Base-by-base conservation (phyloP, 139 green algal genomes). In the Picochlorum sp. region DNA sequence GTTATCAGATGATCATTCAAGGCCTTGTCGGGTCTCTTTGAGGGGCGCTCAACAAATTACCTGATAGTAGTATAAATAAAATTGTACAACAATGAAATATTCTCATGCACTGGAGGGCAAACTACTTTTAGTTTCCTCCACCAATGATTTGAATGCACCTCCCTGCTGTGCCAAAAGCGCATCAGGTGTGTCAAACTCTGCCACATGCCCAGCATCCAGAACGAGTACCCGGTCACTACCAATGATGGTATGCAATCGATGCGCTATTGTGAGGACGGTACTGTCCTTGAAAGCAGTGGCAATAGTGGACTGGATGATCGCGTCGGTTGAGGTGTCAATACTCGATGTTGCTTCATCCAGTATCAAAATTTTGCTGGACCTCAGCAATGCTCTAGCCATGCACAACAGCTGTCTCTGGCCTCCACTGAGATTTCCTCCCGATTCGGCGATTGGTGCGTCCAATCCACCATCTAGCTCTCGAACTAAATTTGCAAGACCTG, bases 351-450 rank as follows among this genome's bases (percentile, higher is more conserved):
- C 92, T 78, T 97, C 92, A 66, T 98, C 91, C 57, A 95, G 67
- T 28, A 94, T 79, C 24, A 97, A 67, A 8, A 85, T 59, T 65
- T 60, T 67, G 24, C 61, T 21, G 2, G 45, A 55, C 9, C 78
- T 79, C 56, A 97, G 80, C 71, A 97, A 78, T 0, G 92, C 91
- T 10, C 92, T 79, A 4, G 88, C 89, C 66, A 98, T 79, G 58
- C 85, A 89, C 38, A 97, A 71, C 58, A 98, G 85, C 78, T 98
- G 92, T 57, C 89, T 84, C 81, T 98, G 89, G 1, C 92, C 92
- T 31, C 85, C 66, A 2, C 63, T 83, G 57, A 98, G 89, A 76
- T 94, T 94, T 30, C 77, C 79, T 58, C 92, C 92, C 49, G 87
- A 89, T 64, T 97, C 91, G 3, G 76, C 68, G 45, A 96, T 70